Evolutionary conservation across 345 rosid genomes (phyloP).

Genomic region (Anacardium occidentale): DNA sequence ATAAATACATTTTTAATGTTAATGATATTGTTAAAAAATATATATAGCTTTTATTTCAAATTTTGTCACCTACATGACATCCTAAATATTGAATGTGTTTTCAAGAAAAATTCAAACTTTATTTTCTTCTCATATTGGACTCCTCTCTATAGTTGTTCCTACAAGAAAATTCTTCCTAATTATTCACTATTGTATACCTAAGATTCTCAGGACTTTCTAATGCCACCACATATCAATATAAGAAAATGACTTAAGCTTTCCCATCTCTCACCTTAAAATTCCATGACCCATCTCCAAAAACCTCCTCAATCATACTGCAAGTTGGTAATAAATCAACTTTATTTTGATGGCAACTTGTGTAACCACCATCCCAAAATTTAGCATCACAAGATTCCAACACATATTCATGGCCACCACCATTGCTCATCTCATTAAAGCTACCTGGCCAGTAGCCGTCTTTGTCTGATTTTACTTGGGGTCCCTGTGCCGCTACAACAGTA

Average conservation of each 20-base stretch:
- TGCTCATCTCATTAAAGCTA: constrained; percentile 20
- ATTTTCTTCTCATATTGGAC: constrained; percentile 10
- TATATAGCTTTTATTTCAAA: too few relatives aligned
- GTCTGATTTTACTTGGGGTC: constrained; percentile 16
- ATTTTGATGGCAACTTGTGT: constrained; percentile 24
- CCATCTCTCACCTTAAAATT: constrained; percentile 28
- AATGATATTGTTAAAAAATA: too few relatives aligned
- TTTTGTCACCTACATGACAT: too few relatives aligned
- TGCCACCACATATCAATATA: neutral
- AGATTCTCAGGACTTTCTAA: neutral
- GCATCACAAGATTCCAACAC: constrained; percentile 35
- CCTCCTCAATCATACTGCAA: constrained; percentile 54
- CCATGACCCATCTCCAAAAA: constrained; percentile 49
- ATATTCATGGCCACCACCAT: constrained; percentile 29
- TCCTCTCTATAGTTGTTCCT: constrained; percentile 9
- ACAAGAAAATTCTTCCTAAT: neutral
- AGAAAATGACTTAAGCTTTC: constrained; percentile 15
- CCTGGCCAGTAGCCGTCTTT: constrained; percentile 18
- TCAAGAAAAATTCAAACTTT: constrained; percentile 9
- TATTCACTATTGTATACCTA: neutral
- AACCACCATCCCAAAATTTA: constrained; percentile 45
- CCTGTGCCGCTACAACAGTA: constrained; percentile 12
- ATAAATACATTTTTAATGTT: too few relatives aligned
- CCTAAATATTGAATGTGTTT: too few relatives aligned
- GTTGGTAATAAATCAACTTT: constrained; percentile 48